Percentiles rank a stretch among this genome's conserved stretches.
These are phyloP conservation scores for Aschersonia sp. DNA, from an alignment of 2,329 filamentous ascomycete species.

Conservation along the genomic window DNA sequence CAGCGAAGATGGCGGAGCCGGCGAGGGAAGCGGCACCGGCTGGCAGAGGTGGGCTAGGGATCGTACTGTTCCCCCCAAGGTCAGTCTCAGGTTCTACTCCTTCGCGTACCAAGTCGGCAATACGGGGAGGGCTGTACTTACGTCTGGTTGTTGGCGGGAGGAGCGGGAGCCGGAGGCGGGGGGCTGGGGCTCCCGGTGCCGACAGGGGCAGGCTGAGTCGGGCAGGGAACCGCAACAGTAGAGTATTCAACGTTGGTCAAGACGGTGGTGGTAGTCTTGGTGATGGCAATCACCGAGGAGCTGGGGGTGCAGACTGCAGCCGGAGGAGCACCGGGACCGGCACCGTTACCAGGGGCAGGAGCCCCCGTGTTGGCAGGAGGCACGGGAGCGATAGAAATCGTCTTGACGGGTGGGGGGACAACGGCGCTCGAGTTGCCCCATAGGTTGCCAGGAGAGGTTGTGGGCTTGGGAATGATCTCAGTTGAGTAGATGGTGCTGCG, in stretches of 20 bases:
- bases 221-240: conserved; percentile 29
- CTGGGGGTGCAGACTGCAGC: conserved; percentile 13
- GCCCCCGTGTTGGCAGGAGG: conserved; percentile 1
- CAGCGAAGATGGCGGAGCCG: conserved; percentile 39
- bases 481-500: conserved; percentile 21
- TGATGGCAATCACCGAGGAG: conserved; percentile 34
- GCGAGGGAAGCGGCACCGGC: conserved; percentile 38
- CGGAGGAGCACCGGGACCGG: neutral
- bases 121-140: conserved; percentile 5
- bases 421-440: conserved; percentile 9
- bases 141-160: conserved; percentile 16
- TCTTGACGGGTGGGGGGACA: neutral
- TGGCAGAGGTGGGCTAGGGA: conserved; percentile 18
- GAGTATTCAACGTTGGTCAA: conserved; percentile 39
- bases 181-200: conserved; percentile 22
- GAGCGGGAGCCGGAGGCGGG: conserved; percentile 25
- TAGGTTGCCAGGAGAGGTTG: conserved; percentile 6
- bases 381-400: conserved; percentile 6
- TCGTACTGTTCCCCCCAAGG: neutral
- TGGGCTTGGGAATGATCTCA: conserved; percentile 17
- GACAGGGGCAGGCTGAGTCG: conserved; percentile 14
- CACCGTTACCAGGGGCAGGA: neutral
- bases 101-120: neutral
- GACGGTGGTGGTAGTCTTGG: conserved; percentile 41
- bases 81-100: too few relatives aligned